Evolutionary conservation across 2,329 filamentous ascomycete species (phyloP).

Genomic region (Claviceps fusiformis): DNA sequence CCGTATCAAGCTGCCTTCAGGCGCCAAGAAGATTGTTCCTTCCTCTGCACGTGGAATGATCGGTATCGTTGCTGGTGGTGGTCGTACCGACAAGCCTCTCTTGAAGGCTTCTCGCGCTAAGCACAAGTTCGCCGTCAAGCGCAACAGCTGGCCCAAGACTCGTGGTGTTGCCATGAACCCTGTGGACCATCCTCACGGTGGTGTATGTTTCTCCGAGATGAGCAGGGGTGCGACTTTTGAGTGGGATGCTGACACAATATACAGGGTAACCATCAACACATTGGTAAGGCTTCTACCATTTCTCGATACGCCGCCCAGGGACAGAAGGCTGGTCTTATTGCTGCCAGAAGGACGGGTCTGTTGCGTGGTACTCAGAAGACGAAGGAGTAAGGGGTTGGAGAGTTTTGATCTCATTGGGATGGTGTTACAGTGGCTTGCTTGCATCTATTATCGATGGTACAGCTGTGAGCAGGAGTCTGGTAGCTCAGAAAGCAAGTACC

Average conservation of each 20-base stretch:
- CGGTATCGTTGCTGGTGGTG: slow-evolving; percentile 97
- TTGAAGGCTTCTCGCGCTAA: slow-evolving; percentile 99
- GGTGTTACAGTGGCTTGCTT: slow-evolving; percentile 51
- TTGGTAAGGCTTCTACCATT: slow-evolving; percentile 99
- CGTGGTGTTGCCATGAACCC: slow-evolving; percentile 99
- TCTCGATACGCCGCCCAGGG: slow-evolving; percentile 93
- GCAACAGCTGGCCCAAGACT: slow-evolving; percentile 99
- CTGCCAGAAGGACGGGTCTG: slow-evolving; percentile 98
- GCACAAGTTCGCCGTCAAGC: slow-evolving; percentile 99
- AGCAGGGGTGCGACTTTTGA: not conserved
- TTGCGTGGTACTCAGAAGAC: slow-evolving; percentile 99
- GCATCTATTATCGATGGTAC: slow-evolving; percentile 40
- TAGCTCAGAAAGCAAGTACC: slow-evolving; percentile 35
- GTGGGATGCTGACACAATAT: slow-evolving; percentile 27
- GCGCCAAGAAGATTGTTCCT: slow-evolving; percentile 97
- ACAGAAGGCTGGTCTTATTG: slow-evolving; percentile 99
- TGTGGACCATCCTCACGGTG: slow-evolving; percentile 97
- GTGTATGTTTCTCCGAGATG: slow-evolving; percentile 40
- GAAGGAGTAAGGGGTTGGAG: slow-evolving; percentile 65
- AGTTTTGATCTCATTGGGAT: slow-evolving; percentile 46
- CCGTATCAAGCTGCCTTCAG: slow-evolving; percentile 96
- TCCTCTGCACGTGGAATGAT: slow-evolving; percentile 94
- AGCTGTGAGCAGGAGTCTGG: slow-evolving; percentile 32
- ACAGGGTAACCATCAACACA: slow-evolving; percentile 99
- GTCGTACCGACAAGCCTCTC: slow-evolving; percentile 98